Conservation (phyloP, 805 yeast species). For the Candida ortonii region DNA sequence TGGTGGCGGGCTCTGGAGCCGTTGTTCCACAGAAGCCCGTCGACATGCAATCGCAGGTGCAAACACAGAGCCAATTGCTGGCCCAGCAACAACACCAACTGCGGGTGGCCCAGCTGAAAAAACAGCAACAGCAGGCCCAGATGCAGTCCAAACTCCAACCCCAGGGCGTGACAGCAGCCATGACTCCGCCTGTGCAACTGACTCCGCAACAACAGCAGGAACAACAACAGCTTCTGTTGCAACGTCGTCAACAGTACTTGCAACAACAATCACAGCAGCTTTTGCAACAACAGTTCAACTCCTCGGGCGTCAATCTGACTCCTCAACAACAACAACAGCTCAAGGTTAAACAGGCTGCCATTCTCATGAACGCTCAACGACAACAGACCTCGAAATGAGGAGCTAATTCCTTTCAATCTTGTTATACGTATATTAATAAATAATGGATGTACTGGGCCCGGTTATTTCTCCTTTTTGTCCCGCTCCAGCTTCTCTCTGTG, state of each 20-base stretch:
- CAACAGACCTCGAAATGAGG: constrained; percentile 11
- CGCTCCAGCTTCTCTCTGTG: constrained; percentile 5
- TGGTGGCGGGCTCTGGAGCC: constrained; percentile 5
- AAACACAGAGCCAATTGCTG: constrained; percentile 15
- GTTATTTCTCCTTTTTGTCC: background rate
- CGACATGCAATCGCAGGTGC: constrained; percentile 16
- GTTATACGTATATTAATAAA: background rate
- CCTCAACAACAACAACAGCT: constrained; percentile 22
- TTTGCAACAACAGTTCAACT: constrained; percentile 20
- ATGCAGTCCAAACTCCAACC: constrained; percentile 18
- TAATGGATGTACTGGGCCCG: background rate
- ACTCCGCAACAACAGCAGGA: constrained; percentile 23
- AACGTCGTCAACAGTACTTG: constrained; percentile 20
- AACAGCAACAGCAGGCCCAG: constrained; percentile 19
- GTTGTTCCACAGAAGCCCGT: constrained; percentile 7
- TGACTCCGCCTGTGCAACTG: constrained; percentile 18
- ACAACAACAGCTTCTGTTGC: constrained; percentile 24
- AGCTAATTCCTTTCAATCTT: background rate
- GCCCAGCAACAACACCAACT: constrained; percentile 23
- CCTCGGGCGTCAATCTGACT: constrained; percentile 13
- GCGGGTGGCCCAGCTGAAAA: constrained; percentile 20
- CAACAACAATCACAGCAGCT: constrained; percentile 26
- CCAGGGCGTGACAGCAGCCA: constrained; percentile 16
- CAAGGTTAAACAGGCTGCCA: constrained; percentile 24
- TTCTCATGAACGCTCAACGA: constrained; percentile 23